Base-by-base conservation (phyloP, 2,329 filamentous ascomycete genomes). In the Cladosporium colombiae region DNA sequence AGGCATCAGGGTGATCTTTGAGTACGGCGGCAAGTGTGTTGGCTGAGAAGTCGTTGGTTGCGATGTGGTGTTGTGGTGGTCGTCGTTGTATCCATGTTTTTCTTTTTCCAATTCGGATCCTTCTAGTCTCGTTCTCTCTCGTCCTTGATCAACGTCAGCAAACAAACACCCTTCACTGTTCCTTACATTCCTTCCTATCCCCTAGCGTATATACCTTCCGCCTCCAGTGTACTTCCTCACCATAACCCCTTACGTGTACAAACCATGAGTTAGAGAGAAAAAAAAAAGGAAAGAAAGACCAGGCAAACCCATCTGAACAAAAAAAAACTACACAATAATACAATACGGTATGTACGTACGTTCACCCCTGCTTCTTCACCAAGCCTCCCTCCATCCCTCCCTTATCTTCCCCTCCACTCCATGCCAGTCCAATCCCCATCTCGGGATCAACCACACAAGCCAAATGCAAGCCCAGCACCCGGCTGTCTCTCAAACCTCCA, bases 301-400 rank as follows among this genome's bases (percentile, higher is more conserved):
- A 46, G 40, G n/a, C n/a, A 13, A 8, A 46, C 40, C 40, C n/a
- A 10, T 7, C 23, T 53, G 27, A 14, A 8, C 55, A 21, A 21
- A 44, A 37, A 37, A 10, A 44, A 37, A 5, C 31, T 61, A 61
- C 44, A 61, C 37, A 61, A 61, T 61, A 46, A 61, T 31, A 61
- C 57, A 44, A 44, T 60, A 60, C 57, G 49, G 14, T 50, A 46
- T 13, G 23, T 46, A 46, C 25, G 58, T 50, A 46, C 58, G 23
- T 50, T 49, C 50, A 16, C 58, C 25, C 25, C 27, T 27, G 14
- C 25, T 27, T 49, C 25, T 23, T 31, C 29, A 27, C 27, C 27
- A 27, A 27, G 31, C 31, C 31, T 14, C 23, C 23, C 5, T 10
- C 16, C 23, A 5, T 35, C 11, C 27, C 29, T 37, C 52, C 31